These are phyloP conservation scores for Chrysophaeum taylorii DNA, from an alignment of 352 stramenopile species.

Conservation along the genomic window DNA sequence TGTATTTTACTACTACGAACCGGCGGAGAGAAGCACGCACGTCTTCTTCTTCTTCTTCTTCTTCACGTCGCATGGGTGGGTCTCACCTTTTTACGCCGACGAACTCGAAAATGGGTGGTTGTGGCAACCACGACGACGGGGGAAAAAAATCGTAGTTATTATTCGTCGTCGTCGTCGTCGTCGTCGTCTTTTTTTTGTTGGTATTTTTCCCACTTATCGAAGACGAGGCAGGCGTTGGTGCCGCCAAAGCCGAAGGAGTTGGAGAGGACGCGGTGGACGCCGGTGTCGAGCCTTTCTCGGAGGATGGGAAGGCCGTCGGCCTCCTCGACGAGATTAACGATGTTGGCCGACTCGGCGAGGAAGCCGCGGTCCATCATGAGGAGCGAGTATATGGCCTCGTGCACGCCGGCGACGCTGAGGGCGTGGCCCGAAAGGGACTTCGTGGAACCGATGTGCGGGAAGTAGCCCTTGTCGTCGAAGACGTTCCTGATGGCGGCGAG, in stretches of 20 bases:
- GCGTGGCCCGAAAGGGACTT: conserved; percentile 56
- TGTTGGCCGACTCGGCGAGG: conserved; percentile 62
- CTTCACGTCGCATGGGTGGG: too few species aligned
- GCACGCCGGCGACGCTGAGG: conserved; percentile 52
- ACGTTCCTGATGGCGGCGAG: conserved; percentile 80
- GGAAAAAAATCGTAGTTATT: too few species aligned
- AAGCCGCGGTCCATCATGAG: conserved; percentile 67
- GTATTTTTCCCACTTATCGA: conserved; percentile 62
- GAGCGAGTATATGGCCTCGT: conserved; percentile 59
- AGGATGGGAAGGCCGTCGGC: conserved; percentile 61
- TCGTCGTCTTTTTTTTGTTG: too few species aligned
- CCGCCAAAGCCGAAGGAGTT: conserved; percentile 73
- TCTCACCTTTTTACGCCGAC: too few species aligned
- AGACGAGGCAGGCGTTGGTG: conserved; percentile 65
- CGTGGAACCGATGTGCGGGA: conserved; percentile 54
- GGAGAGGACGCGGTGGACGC: conserved; percentile 54
- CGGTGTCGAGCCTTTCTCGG: conserved; percentile 48
- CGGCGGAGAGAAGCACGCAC: too few species aligned
- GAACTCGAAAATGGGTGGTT: too few species aligned
- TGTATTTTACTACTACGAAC: too few species aligned
- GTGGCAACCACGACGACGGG: too few species aligned
- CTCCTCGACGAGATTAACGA: conserved; percentile 58
- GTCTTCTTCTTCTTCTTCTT: too few species aligned
- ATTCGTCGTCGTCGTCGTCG: too few species aligned
- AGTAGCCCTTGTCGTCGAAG: conserved; percentile 48